A percentile compares a stretch with the other conserved stretches of the same genome.
Evolutionary conservation across 2,329 filamentous ascomycete genomes (phyloP).

Genomic region (Trichoderma sp.): DNA sequence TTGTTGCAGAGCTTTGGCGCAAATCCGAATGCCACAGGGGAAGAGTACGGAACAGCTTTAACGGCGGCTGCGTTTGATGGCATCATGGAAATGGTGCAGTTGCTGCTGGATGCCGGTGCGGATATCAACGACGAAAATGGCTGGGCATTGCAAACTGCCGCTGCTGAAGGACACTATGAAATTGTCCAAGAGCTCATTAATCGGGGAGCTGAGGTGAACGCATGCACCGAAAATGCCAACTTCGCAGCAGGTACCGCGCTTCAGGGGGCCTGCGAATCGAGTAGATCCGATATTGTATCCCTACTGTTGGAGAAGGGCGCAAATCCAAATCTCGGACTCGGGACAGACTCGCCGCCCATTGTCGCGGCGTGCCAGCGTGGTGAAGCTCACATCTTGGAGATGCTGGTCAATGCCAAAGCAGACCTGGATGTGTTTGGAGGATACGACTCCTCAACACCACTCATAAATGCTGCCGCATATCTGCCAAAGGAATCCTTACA

Average conservation of each 20-base stretch:
- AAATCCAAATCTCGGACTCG: constrained; percentile 37
- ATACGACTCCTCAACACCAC: constrained; percentile 33
- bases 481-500: constrained; percentile 33
- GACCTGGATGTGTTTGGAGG: constrained; percentile 37
- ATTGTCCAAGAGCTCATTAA: constrained; percentile 36
- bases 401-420: constrained; percentile 35
- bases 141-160: constrained; percentile 39
- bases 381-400: constrained; percentile 36
- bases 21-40: constrained; percentile 38
- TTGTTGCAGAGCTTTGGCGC: constrained; percentile 35
- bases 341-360: constrained; percentile 36
- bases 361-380: constrained; percentile 36
- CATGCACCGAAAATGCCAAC: constrained; percentile 28
- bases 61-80: constrained; percentile 41
- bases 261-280: constrained; percentile 39
- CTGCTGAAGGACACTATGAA: constrained; percentile 34
- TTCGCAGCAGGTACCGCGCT: constrained; percentile 37
- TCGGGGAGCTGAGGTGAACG: constrained; percentile 36
- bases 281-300: constrained; percentile 35
- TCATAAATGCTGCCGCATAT: constrained; percentile 37
- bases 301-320: constrained; percentile 38
- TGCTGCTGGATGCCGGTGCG: constrained; percentile 35
- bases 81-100: constrained; percentile 28
- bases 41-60: constrained; percentile 32
- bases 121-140: constrained; percentile 35